Evolutionary conservation across 345 rosid genomes (phyloP).

Genomic region (Eucalyptus erythrocorys): DNA sequence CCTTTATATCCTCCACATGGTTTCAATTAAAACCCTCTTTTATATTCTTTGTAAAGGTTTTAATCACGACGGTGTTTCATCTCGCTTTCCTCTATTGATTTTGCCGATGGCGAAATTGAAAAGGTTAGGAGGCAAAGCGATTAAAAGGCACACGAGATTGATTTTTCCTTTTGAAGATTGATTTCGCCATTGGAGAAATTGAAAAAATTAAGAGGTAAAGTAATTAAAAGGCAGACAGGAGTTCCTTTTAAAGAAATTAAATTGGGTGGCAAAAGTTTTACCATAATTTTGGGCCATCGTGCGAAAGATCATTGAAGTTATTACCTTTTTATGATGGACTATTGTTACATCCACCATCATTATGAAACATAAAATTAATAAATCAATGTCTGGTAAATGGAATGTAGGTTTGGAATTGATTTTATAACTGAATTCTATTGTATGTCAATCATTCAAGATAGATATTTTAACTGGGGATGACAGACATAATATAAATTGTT

Average conservation of each 20-base stretch:
- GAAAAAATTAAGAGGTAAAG: background rate
- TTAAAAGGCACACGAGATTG: background rate
- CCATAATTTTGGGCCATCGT: accelerated
- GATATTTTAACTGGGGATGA: background rate
- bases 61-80: accelerated
- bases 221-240: background rate
- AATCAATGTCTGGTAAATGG: too few relatives aligned
- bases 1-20: background rate
- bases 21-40: background rate
- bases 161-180: too few relatives aligned
- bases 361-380: too few relatives aligned
- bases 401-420: background rate
- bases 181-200: background rate
- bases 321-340: background rate
- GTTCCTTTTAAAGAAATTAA: too few relatives aligned
- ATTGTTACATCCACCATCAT: background rate
- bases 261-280: background rate
- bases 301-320: background rate
- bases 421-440: background rate
- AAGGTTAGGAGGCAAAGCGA: background rate
- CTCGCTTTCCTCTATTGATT: background rate
- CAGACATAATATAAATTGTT: background rate
- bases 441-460: background rate
- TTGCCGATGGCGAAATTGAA: background rate
- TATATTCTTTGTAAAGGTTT: background rate